A percentile compares a stretch with the other conserved stretches of the same genome.
These are phyloP conservation scores for Fusarium globosum DNA, from an alignment of 2,329 filamentous ascomycete species.

Conservation along the genomic window DNA sequence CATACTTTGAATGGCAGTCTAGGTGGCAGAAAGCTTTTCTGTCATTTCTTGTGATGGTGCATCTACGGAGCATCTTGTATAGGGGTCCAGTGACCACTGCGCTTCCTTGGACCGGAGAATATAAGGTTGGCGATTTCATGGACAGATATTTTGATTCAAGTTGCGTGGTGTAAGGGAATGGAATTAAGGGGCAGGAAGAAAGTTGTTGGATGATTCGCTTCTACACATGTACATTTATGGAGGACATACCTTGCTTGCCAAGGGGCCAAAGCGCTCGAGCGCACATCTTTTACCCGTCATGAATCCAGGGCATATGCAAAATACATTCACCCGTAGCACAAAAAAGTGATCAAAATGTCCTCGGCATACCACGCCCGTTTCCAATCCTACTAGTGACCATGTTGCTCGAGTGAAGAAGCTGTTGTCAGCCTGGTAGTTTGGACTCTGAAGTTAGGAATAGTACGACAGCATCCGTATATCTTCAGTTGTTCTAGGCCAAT, in stretches of 20 bases:
- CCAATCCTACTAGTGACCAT: background rate
- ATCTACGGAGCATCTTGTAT: slow-evolving; percentile 27
- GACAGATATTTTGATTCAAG: slow-evolving; percentile 23
- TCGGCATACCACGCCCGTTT: background rate
- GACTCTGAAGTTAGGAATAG: background rate
- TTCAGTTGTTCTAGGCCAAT: too few species aligned
- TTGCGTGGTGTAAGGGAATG: slow-evolving; percentile 17
- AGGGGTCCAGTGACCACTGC: background rate
- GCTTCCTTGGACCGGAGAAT: slow-evolving; percentile 28
- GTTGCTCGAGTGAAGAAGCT: background rate
- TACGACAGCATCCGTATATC: background rate
- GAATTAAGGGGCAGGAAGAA: slow-evolving; percentile 9
- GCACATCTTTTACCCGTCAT: slow-evolving; percentile 29
- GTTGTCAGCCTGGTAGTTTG: background rate
- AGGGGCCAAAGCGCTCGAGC: slow-evolving; percentile 22
- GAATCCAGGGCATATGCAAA: slow-evolving; percentile 30
- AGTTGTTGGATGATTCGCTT: slow-evolving; percentile 43
- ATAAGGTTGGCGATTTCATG: slow-evolving; percentile 26
- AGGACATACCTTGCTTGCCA: slow-evolving; percentile 41
- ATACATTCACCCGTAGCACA: background rate
- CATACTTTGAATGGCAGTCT: slow-evolving; percentile 5
- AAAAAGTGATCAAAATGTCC: background rate
- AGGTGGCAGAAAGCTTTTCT: background rate
- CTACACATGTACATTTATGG: slow-evolving; percentile 46
- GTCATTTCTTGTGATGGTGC: slow-evolving; percentile 23